Conservation (phyloP, 768 basidiomycete genomes). For the Xanthoconium purpureum region DNA sequence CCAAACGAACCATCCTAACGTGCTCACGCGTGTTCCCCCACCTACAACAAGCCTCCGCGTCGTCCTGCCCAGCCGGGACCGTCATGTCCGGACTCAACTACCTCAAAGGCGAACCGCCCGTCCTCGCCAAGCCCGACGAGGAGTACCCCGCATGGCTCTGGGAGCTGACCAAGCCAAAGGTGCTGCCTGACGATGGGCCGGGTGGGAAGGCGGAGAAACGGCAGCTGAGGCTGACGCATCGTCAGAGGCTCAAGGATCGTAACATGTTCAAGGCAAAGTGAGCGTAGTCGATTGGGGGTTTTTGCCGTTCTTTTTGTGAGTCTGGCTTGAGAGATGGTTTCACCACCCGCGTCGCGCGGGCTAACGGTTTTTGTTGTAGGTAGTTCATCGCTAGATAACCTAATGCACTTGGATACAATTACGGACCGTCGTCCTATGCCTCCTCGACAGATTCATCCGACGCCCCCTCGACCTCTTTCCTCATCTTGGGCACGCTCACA, state of each 20-base stretch:
- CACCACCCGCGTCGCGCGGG: too few species aligned
- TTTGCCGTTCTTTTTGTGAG: background rate
- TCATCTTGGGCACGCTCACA: slow-evolving; percentile 55
- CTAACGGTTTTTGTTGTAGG: background rate
- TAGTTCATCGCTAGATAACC: background rate
- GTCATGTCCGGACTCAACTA: slow-evolving; percentile 79
- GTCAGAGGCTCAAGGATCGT: slow-evolving; percentile 69
- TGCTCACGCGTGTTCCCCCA: background rate
- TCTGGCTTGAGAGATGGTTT: background rate
- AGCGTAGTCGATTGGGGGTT: background rate
- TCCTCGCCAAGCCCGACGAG: slow-evolving; percentile 75
- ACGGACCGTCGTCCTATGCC: background rate
- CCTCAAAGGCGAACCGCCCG: slow-evolving; percentile 75
- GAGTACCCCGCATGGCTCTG: slow-evolving; percentile 91
- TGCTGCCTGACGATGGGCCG: slow-evolving; percentile 65
- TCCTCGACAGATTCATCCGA: slow-evolving; percentile 38
- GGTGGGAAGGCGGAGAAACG: slow-evolving; percentile 63
- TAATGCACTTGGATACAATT: background rate
- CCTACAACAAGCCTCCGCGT: slow-evolving; percentile 28
- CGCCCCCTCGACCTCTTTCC: slow-evolving; percentile 50
- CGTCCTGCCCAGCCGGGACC: slow-evolving; percentile 71
- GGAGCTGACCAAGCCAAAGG: slow-evolving; percentile 63
- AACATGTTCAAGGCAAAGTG: slow-evolving; percentile 87
- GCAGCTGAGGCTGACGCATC: slow-evolving; percentile 56
- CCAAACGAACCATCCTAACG: too few species aligned